Percentiles rank a stretch among this genome's conserved stretches.
phyloP scores from a whole-genome alignment of 768 basidiomycete genomes.

The Pulveroboletus sp. region DNA sequence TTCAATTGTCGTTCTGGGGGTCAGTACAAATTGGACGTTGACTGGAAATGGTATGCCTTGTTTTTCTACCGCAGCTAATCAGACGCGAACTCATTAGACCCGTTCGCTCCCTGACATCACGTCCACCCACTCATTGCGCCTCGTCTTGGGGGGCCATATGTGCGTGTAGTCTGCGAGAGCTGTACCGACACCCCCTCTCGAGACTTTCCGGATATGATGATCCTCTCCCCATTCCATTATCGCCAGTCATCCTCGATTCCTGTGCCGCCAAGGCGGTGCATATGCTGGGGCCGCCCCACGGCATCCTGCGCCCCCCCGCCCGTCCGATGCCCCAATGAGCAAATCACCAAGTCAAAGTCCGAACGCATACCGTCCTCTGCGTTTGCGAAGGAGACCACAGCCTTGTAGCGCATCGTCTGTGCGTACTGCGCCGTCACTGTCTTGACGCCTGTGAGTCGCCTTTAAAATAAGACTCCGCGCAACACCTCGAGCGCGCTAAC shows the following conservation, averaged over 20 bases:
- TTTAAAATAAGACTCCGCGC: conserved; percentile 10
- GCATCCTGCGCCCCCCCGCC: conserved; percentile 14
- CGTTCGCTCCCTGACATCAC: neutral
- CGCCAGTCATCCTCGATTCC: conserved; percentile 4
- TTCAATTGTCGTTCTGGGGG: neutral
- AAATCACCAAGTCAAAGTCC: neutral
- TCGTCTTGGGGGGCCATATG: neutral
- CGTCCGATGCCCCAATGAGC: neutral
- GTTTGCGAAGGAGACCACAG: conserved; percentile 22
- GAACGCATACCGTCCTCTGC: neutral
- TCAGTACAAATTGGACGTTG: conserved; percentile 1
- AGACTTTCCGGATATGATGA: neutral
- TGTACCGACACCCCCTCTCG: neutral
- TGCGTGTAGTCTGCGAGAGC: conserved; percentile 1
- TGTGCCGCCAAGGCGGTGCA: conserved; percentile 25
- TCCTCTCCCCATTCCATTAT: neutral
- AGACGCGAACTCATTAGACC: neutral
- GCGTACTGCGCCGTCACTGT: conserved; percentile 8
- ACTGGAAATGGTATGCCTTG: conserved; percentile 23
- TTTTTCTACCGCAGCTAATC: conserved; percentile 11
- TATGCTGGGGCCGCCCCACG: conserved; percentile 13
- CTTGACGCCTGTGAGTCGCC: neutral
- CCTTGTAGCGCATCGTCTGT: conserved; percentile 7
- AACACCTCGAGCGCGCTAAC: conserved; percentile 6
- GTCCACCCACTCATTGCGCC: neutral